phyloP scores from a whole-genome alignment of 2,329 filamentous ascomycete genomes.

The Myriangium duriaei region DNA sequence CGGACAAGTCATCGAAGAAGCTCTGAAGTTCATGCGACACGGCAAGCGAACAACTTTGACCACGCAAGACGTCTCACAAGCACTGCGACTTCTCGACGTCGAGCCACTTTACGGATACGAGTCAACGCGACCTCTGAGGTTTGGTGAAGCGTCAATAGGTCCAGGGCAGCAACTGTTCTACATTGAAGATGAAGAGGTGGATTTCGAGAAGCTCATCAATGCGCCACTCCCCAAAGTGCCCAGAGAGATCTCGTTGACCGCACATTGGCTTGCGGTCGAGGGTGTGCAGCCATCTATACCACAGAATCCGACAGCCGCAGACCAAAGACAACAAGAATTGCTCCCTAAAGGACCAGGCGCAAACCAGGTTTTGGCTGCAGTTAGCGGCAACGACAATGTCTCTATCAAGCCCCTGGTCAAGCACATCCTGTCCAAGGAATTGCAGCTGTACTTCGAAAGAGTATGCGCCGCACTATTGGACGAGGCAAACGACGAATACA shows the following conservation, averaged over 20 bases:
- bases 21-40: conserved; percentile 91
- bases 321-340: conserved; percentile 72
- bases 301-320: conserved; percentile 70
- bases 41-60: conserved; percentile 74
- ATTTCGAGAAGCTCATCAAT: conserved; percentile 98
- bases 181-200: conserved; percentile 94
- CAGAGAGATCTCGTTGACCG: conserved; percentile 75
- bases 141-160: conserved; percentile 86
- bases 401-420: conserved; percentile 84
- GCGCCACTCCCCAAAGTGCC: conserved; percentile 89
- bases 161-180: conserved; percentile 93
- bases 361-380: conserved; percentile 71
- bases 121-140: conserved; percentile 74
- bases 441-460: conserved; percentile 94
- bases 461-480: conserved; percentile 81
- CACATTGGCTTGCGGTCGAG: conserved; percentile 95
- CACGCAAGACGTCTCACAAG: conserved; percentile 80
- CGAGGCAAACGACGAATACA: conserved; percentile 74
- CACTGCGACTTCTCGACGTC: conserved; percentile 74
- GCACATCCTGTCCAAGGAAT: conserved; percentile 89
- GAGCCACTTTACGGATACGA: conserved; percentile 97
- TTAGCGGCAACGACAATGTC: conserved; percentile 72
- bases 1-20: conserved; percentile 84
- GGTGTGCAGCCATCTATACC: conserved; percentile 93
- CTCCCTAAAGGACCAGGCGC: conserved; percentile 81